A percentile compares a stretch with the other conserved stretches of the same genome.
These are phyloP conservation scores for Botrytis paeoniae DNA, from an alignment of 2,329 filamentous ascomycete genomes.

Conservation along the genomic window DNA sequence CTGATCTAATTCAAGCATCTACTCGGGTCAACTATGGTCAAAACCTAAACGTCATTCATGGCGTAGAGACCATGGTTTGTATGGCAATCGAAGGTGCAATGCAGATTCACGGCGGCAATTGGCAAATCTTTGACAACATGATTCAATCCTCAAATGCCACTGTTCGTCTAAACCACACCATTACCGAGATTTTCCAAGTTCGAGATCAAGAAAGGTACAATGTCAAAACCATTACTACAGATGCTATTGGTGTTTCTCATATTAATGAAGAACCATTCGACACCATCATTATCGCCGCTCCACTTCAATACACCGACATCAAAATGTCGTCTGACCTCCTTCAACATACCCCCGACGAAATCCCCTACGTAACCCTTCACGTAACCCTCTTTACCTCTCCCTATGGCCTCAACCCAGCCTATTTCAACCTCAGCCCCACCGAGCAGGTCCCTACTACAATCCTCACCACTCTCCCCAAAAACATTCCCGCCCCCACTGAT, in stretches of 20 bases:
- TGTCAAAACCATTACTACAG: constrained; percentile 38
- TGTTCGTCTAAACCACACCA: constrained; percentile 63
- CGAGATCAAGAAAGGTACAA: constrained; percentile 46
- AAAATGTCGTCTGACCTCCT: constrained; percentile 61
- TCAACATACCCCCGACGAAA: constrained; percentile 65
- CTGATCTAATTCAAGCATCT: constrained; percentile 83
- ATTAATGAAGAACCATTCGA: constrained; percentile 55
- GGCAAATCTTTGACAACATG: constrained; percentile 90
- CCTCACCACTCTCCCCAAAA: constrained; percentile 73
- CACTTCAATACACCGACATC: constrained; percentile 77
- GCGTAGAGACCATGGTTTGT: constrained; percentile 81
- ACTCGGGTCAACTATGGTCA: constrained; percentile 95
- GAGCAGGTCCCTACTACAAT: constrained; percentile 66
- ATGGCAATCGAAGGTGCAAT: constrained; percentile 86
- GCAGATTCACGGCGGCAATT: constrained; percentile 80
- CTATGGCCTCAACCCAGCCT: constrained; percentile 64
- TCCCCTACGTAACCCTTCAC: constrained; percentile 84
- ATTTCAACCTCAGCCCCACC: constrained; percentile 65
- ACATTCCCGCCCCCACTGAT: constrained; percentile 43
- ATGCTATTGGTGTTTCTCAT: constrained; percentile 16
- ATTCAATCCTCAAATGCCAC: constrained; percentile 60
- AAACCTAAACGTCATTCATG: constrained; percentile 82
- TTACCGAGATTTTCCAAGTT: constrained; percentile 56
- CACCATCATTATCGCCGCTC: constrained; percentile 77
- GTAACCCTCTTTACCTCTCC: constrained; percentile 87